Evolutionary conservation across 768 basidiomycete species (phyloP).

Genomic region (Rhodotorula diobovata): DNA sequence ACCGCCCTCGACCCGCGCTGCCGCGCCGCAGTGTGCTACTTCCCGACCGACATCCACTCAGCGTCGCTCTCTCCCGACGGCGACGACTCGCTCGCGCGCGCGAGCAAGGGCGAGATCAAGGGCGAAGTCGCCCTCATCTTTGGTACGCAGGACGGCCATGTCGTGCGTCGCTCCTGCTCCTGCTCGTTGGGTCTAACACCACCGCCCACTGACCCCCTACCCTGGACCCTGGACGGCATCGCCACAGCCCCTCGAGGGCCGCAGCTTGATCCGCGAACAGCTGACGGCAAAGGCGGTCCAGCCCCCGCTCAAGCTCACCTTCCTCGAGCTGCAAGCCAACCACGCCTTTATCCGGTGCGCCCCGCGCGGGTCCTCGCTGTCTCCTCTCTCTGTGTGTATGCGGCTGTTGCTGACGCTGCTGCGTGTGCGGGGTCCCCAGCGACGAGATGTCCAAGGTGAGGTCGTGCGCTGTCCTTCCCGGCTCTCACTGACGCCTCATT

Average conservation of each 20-base stretch:
- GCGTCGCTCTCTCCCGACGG: conserved; percentile 74
- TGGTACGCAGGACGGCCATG: conserved; percentile 71
- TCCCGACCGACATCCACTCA: conserved; percentile 77
- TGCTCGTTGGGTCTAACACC: too few relatives aligned
- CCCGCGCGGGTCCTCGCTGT: too few relatives aligned
- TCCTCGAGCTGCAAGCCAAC: conserved; percentile 92
- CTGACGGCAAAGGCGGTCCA: conserved; percentile 51
- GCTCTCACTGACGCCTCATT: not conserved
- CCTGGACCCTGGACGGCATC: too few relatives aligned
- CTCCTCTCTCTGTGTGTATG: not conserved
- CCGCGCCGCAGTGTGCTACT: conserved; percentile 82
- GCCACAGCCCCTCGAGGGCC: conserved; percentile 62
- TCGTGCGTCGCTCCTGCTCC: conserved; percentile 14
- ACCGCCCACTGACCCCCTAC: too few relatives aligned
- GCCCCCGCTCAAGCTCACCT: conserved; percentile 52
- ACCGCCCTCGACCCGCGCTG: conserved; percentile 83
- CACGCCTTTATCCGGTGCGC: conserved; percentile 79
- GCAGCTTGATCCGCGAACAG: conserved; percentile 74
- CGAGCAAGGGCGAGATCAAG: conserved; percentile 66
- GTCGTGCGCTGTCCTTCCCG: too few relatives aligned
- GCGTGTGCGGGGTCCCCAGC: not conserved
- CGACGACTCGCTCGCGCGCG: conserved; percentile 71
- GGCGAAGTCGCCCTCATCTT: conserved; percentile 81
- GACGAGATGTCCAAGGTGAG: conserved; percentile 34
- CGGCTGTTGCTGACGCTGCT: not conserved